A percentile compares a stretch with the other conserved stretches of the same genome.
These are phyloP conservation scores for Gnaphalium uliginosum DNA, from an alignment of 129 eudicot genomes.

Conservation along the genomic window DNA sequence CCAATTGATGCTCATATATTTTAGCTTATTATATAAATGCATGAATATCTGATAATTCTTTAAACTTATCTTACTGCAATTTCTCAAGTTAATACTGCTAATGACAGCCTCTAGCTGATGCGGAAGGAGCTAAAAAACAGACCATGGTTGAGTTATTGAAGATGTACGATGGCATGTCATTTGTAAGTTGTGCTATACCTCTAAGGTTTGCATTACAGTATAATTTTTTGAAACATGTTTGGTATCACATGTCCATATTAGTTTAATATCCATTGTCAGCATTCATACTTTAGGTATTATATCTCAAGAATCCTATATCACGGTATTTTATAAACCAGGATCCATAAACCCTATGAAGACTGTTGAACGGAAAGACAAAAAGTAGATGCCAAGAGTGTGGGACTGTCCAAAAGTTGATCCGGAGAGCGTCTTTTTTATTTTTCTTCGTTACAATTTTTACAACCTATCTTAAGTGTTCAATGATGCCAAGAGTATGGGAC, in stretches of 20 bases:
- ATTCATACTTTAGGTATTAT: too few species aligned
- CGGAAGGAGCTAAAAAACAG: conserved; percentile 88
- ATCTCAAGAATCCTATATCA: conserved; percentile 8
- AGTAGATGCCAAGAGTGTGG: neutral
- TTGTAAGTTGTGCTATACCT: conserved; percentile 59
- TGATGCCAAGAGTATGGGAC: neutral
- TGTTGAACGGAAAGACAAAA: too few species aligned
- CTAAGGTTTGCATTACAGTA: conserved; percentile 3
- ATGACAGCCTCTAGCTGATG: conserved; percentile 97
- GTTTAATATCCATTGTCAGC: neutral
- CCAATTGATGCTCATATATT: neutral
- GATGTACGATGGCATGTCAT: conserved; percentile 69
- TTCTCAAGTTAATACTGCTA: conserved; percentile 36
- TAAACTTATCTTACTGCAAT: conserved; percentile 14
- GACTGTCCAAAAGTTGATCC: neutral
- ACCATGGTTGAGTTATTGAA: conserved; percentile 74
- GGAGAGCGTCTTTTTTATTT: too few species aligned
- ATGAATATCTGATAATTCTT: neutral
- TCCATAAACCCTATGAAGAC: neutral
- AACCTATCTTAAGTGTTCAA: neutral
- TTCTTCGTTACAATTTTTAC: neutral
- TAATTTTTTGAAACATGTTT: conserved; percentile 21
- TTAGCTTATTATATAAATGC: neutral
- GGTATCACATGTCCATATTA: neutral
- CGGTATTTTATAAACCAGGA: conserved; percentile 5